Evolutionary conservation across 345 rosid genomes (phyloP), one percentile per base, ranked within the genome.

Genomic region (Eucalyptus melliodora): DNA sequence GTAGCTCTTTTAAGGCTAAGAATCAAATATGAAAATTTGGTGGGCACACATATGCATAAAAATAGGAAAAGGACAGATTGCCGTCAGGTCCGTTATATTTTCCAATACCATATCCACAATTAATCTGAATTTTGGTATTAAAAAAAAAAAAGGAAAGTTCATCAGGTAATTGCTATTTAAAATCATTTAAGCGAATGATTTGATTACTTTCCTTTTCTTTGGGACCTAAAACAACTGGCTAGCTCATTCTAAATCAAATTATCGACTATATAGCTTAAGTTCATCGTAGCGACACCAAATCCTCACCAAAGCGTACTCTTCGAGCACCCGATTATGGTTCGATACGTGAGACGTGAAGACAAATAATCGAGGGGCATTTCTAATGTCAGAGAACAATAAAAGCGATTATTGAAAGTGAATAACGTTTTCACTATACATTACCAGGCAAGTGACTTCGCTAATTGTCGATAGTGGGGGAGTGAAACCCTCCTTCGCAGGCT

Each of bases 391-490:
- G 15, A 40, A 24, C 30, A 56, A 56, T 24, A 34, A 53, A 34
- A 69, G 24, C 17, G 44, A 69, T 69, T 9, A 37, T 40, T 11
- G 83, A 23, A 53, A 77, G 30, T 21, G 16, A 21, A 21, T 77
- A 21, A 37, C 47, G 7, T 40, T 6, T 77, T 77, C 47, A 40
- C 83, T 21, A 11, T 40, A 11, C 15, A 40, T 34, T 59, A 89
- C 90, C 90, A 86, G 90, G 49, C 90, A 89, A n/a, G 90, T 89
- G 3, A 89, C 88, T 62, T 89, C 90, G 8, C 83, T 85, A 10
- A 89, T 89, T 31, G 90, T 72, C n/a, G 86, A 67, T 23, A 89
- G 26, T 2, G 87, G 90, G 44, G 90, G 90, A 49, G 60, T 62
- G 16, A 89, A 80, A 34, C 89, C 89, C 8, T 42, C 81, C 21